Evolutionary conservation across 1,284 basidiomycete genomes (phyloP).

Genomic region (Violaceomyces palustris): DNA sequence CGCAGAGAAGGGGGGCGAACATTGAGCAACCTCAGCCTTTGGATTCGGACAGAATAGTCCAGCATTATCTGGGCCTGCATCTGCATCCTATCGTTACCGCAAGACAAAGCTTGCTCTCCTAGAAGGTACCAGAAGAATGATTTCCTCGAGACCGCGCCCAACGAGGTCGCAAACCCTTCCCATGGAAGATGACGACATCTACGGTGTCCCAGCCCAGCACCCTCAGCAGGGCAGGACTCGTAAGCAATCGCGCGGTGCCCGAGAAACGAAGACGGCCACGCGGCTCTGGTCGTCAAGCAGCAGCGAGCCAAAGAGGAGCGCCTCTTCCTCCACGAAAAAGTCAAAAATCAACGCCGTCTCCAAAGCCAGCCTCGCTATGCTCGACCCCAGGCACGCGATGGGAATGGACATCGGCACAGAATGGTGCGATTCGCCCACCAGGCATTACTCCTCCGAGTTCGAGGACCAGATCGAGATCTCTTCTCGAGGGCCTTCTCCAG

Average conservation of each 20-base stretch:
- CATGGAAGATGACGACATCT: background rate
- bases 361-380: conserved; percentile 43
- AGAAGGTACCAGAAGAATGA: too few species aligned
- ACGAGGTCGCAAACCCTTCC: background rate
- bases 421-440: conserved; percentile 15
- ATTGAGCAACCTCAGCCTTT: too few species aligned
- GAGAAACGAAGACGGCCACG: background rate
- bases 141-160: too few species aligned
- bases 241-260: background rate
- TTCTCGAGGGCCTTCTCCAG: too few species aligned
- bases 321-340: conserved; percentile 17
- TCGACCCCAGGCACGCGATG: conserved; percentile 47
- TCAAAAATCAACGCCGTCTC: conserved; percentile 46
- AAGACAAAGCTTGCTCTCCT: too few species aligned
- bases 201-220: background rate
- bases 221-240: background rate
- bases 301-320: background rate
- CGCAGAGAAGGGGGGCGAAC: too few species aligned
- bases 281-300: background rate
- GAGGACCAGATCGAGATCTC: too few species aligned
- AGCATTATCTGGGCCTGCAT: too few species aligned
- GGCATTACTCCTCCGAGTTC: too few species aligned
- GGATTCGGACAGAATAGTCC: too few species aligned
- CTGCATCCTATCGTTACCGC: too few species aligned
- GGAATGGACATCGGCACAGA: conserved; percentile 35